These are phyloP conservation scores for Arthrobotrys entomopaga DNA, from an alignment of 2,329 filamentous ascomycete species.

Conservation along the genomic window DNA sequence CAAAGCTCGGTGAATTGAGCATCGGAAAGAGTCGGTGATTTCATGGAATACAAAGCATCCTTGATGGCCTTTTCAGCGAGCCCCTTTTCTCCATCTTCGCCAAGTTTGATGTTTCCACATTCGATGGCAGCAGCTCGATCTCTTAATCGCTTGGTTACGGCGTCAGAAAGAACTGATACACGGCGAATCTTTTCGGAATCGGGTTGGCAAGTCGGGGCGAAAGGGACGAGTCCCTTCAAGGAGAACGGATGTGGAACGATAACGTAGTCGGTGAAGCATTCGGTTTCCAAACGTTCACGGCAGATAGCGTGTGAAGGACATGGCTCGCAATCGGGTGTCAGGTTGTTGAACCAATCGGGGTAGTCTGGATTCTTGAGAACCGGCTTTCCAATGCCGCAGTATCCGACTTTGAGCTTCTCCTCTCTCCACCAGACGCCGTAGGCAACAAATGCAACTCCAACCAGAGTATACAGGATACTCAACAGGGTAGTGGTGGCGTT, in stretches of 20 bases:
- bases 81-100: constrained; percentile 73
- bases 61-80: constrained; percentile 81
- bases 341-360: constrained; percentile 71
- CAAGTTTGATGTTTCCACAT: constrained; percentile 74
- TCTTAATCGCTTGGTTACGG: constrained; percentile 84
- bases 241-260: constrained; percentile 85
- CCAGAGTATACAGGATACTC: constrained; percentile 76
- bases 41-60: constrained; percentile 91
- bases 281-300: constrained; percentile 78
- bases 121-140: constrained; percentile 88
- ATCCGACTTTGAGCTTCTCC: constrained; percentile 95
- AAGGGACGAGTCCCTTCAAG: constrained; percentile 79
- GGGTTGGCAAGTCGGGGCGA: constrained; percentile 91
- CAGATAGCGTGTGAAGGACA: constrained; percentile 93
- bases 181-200: constrained; percentile 91
- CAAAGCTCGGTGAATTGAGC: constrained; percentile 61
- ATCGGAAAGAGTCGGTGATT: constrained; percentile 67
- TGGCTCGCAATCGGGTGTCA: constrained; percentile 84
- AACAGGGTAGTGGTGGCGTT: constrained; percentile 66
- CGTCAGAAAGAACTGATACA: constrained; percentile 86
- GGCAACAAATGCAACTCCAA: constrained; percentile 75
- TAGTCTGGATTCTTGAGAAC: constrained; percentile 73
- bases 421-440: constrained; percentile 88
- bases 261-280: constrained; percentile 88
- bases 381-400: constrained; percentile 82